Conservation (phyloP, 1,284 basidiomycete genomes). For the Gomphus bonarii region DNA sequence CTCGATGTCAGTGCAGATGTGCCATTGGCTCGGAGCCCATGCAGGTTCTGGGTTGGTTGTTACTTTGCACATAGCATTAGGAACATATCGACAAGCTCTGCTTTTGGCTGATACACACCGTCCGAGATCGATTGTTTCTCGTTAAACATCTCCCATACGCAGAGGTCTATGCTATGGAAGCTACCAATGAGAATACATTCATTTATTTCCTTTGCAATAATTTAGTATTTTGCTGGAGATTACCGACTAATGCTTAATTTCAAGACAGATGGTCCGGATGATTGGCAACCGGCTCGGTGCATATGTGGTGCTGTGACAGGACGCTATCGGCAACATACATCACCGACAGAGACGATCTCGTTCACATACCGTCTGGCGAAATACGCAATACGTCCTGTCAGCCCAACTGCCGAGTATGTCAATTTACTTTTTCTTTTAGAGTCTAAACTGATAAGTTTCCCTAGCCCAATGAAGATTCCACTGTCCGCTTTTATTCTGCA, state of each 20-base stretch:
- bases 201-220: conserved; percentile 12
- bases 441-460: conserved; percentile 3
- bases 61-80: conserved; percentile 1
- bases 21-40: conserved; percentile 33
- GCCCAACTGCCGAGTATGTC: conserved; percentile 50
- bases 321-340: conserved; percentile 44
- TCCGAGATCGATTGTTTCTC: conserved; percentile 60
- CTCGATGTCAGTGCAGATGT: conserved; percentile 17
- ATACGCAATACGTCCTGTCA: conserved; percentile 69
- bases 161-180: conserved; percentile 62
- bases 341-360: conserved; percentile 26
- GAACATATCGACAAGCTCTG: conserved; percentile 21
- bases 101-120: conserved; percentile 82
- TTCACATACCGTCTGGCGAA: conserved; percentile 64
- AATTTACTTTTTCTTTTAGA: neutral
- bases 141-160: conserved; percentile 73
- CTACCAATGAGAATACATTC: conserved; percentile 75
- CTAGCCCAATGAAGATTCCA: conserved; percentile 53
- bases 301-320: conserved; percentile 72
- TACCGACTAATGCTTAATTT: conserved; percentile 10
- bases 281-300: conserved; percentile 60
- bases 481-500: conserved; percentile 77
- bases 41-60: conserved; percentile 33
- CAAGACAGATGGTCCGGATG: conserved; percentile 37
- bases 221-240: conserved; percentile 14